Base-by-base conservation (phyloP, 148 eudicot genomes). In the Nepenthes gracilis region DNA sequence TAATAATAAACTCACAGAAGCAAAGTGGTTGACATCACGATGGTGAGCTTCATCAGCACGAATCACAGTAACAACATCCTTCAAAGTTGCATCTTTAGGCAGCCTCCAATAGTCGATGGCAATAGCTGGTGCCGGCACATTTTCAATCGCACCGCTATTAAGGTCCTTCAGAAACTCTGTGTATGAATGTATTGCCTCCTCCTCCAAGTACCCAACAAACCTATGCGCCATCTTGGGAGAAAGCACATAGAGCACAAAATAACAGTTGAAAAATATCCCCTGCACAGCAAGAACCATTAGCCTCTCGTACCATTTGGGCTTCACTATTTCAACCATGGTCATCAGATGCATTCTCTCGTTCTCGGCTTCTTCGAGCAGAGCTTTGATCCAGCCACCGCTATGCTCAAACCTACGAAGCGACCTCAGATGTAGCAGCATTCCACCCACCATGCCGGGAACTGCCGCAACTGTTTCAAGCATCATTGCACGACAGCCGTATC, bases 11-110 rank as follows among this genome's bases (percentile, higher is more conserved):
- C 97, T 86, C 64, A 90, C 97, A 50, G 97, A 90, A 70, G 97
- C 97, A 67, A 82, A 90, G 69, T 90, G 97, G 69, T 90, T 90
- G 63, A 90, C 97, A 80, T 90, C 97, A 52, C 97, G 88, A 65
- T 90, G 97, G 58, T 90, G 97, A 76, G 97, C 97, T 80, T 90
- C 97, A 70, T 90, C 97, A 63, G 97, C 97, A 35, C 97, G 88
- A n/a, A 90, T 83, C 33, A 87, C 97, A 72, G 79, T 85, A 34
- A 90, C 68, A 64, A 90, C 97, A 78, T 87, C 97, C 77, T 75
- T 87, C 60, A 90, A 64, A 59, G 81, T 87, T 9, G 97, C 88
- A 68, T 79, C 78, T 62, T 81, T 83, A 4, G 97, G 92, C 43
- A 90, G 82, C 56, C 92, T 83, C 97, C 97, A 90, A 62, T 90